Evolutionary conservation across 2,329 filamentous ascomycete species (phyloP).

Genomic region (Fusarium sp.): DNA sequence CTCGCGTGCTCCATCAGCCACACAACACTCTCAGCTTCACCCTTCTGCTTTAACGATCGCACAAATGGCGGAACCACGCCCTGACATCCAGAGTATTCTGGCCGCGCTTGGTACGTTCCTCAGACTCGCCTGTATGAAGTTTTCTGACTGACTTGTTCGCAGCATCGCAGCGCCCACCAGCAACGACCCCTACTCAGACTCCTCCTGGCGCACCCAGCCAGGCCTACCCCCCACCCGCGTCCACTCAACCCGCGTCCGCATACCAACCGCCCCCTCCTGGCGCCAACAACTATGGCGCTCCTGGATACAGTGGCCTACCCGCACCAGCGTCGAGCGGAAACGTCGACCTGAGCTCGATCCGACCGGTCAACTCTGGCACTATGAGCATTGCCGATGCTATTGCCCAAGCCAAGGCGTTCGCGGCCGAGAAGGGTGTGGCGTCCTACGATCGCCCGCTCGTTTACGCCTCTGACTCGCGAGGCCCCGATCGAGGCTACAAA

Average conservation of each 20-base stretch:
- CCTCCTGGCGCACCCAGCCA: slow-evolving; percentile 52
- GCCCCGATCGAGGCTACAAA: slow-evolving; percentile 62
- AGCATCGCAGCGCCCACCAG: slow-evolving; percentile 59
- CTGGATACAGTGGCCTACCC: slow-evolving; percentile 63
- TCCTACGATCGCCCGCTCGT: slow-evolving; percentile 69
- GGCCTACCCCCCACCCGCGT: slow-evolving; percentile 54
- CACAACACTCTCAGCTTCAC: slow-evolving; percentile 18
- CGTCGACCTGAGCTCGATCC: slow-evolving; percentile 83
- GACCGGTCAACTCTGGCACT: slow-evolving; percentile 82
- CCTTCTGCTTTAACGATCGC: slow-evolving; percentile 20
- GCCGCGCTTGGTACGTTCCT: slow-evolving; percentile 59
- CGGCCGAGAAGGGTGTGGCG: slow-evolving; percentile 79
- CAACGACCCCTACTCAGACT: slow-evolving; percentile 56
- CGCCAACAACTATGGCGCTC: slow-evolving; percentile 44
- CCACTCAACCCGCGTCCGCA: slow-evolving; percentile 49
- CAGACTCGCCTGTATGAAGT: slow-evolving; percentile 10
- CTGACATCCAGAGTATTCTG: slow-evolving; percentile 56
- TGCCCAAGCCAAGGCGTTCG: slow-evolving; percentile 84
- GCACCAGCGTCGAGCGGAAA: slow-evolving; percentile 80
- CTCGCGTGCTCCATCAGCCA: slow-evolving; percentile 6
- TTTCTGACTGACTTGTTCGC: slow-evolving; percentile 36
- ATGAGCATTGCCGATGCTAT: slow-evolving; percentile 88
- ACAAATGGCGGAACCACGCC: slow-evolving; percentile 43
- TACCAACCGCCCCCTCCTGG: slow-evolving; percentile 54
- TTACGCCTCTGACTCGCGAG: slow-evolving; percentile 54